Percentiles rank a stretch among this genome's conserved stretches.
Evolutionary conservation across 305 asterid species (phyloP).

Genomic region (Andrographis paniculata): DNA sequence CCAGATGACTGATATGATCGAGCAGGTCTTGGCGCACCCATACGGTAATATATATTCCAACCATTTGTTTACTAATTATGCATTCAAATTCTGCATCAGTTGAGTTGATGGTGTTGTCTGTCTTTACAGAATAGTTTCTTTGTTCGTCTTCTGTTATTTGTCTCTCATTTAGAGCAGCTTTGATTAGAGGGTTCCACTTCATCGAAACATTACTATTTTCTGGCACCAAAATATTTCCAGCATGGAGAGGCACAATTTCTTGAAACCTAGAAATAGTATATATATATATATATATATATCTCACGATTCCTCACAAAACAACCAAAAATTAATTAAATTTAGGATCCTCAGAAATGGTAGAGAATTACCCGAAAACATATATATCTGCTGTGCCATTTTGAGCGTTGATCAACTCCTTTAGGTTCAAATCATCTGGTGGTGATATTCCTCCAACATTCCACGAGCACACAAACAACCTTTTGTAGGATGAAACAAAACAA

Average conservation of each 20-base stretch:
- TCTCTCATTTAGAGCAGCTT: conserved; percentile 43
- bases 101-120: conserved; percentile 21
- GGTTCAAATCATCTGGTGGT: conserved; percentile 43
- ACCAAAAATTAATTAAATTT: too few relatives aligned
- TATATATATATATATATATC: neutral
- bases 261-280: conserved; percentile 52
- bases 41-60: conserved; percentile 48
- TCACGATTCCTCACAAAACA: conserved; percentile 3
- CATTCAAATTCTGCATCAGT: conserved; percentile 31
- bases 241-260: conserved; percentile 61
- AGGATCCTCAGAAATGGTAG: conserved; percentile 8
- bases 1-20: conserved; percentile 31
- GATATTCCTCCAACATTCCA: conserved; percentile 63
- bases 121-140: conserved; percentile 32
- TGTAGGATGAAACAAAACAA: conserved; percentile 11
- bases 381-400: conserved; percentile 40
- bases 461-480: conserved; percentile 50
- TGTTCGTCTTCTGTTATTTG: conserved; percentile 19
- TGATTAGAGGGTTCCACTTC: conserved; percentile 51
- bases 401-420: conserved; percentile 37
- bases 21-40: conserved; percentile 43
- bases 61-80: conserved; percentile 56
- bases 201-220: conserved; percentile 29
- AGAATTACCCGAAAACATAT: conserved; percentile 54
- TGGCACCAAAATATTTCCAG: conserved; percentile 39